Conservation (phyloP, 2,329 filamentous ascomycete genomes). For the Chrysoporthe puriensis region DNA sequence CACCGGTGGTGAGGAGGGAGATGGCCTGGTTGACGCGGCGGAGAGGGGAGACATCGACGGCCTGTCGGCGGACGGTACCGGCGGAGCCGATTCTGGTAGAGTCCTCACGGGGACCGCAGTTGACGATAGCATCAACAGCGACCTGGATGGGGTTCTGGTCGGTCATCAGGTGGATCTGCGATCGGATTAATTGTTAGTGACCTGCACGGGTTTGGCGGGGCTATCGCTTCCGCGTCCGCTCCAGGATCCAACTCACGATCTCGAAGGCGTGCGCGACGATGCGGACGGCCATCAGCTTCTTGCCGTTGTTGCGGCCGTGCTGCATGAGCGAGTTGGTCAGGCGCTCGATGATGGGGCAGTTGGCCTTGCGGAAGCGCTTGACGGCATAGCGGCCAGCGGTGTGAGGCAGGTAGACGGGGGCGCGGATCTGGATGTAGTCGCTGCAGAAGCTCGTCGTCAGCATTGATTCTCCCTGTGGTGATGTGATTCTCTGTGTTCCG, state of each 20-base stretch:
- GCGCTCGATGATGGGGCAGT: slow-evolving; percentile 99
- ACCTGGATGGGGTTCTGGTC: slow-evolving; percentile 99
- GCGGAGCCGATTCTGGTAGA: slow-evolving; percentile 99
- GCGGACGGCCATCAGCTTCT: slow-evolving; percentile 99
- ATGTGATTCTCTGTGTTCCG: background rate
- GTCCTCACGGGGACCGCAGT: slow-evolving; percentile 99
- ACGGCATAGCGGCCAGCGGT: slow-evolving; percentile 97
- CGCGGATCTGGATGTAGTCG: slow-evolving; percentile 99
- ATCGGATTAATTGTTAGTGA: slow-evolving; percentile 36
- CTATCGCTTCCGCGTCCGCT: background rate
- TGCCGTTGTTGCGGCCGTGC: slow-evolving; percentile 99
- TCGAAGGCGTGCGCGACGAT: slow-evolving; percentile 99
- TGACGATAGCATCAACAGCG: slow-evolving; percentile 99
- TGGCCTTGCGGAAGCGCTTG: slow-evolving; percentile 99
- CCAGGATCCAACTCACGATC: slow-evolving; percentile 67
- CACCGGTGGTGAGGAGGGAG: slow-evolving; percentile 97
- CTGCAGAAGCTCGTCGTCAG: slow-evolving; percentile 55
- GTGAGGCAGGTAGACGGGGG: slow-evolving; percentile 98
- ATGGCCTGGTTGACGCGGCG: slow-evolving; percentile 99
- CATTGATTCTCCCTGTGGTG: slow-evolving; percentile 29
- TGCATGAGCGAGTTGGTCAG: slow-evolving; percentile 99
- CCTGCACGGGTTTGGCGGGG: slow-evolving; percentile 21
- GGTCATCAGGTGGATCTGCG: slow-evolving; percentile 99
- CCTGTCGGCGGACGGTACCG: slow-evolving; percentile 99
- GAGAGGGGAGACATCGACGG: slow-evolving; percentile 99